Base-by-base conservation (phyloP, 371 early-diverging fungal genomes). In the Mortierella sp. region DNA sequence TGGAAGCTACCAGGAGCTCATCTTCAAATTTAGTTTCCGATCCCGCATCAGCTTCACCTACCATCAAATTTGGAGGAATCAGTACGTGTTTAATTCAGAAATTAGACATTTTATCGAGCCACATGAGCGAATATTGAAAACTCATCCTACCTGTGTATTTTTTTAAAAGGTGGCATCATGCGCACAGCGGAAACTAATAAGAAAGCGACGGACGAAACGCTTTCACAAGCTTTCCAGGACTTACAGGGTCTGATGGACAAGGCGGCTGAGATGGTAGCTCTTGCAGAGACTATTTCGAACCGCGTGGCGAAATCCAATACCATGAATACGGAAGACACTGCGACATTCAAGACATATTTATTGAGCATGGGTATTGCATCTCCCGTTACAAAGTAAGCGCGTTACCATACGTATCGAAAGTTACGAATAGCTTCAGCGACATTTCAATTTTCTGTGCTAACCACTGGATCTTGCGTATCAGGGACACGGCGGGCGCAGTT, bases 191-290 rank as follows among this genome's bases (percentile, higher is more conserved):
- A 94, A 35, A 86, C 90, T 61, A 84, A 87, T 18, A 90, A 91
- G 66, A 72, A 89, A 37, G 91, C 86, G 39, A 87, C 91, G 14
- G 93, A 92, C 35, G 89, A 89, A 45, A 91, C 94, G 0, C 86
- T 97, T 54, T 78, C 86, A 47, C 89, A 93, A 49, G 97, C 96
- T 0, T 97, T 97, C 78, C 87, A 89, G 49, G 98, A 97, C 72
- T 78, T 97, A 43, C 92, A 96, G 47, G 91, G 91, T 32, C 81
- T 97, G 55, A 96, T 95, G 90, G 88, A 88, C 37, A 95, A 94
- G 78, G 97, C 97, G 0, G 88, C 91, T 5, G 94, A 96, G 64
- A 95, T 97, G 95, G 96, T 94, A 40, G 70, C 69, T 6, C 64
- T 87, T 57, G 84, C 84, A 39, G 78, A 84, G 61, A 75, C 62